These are phyloP conservation scores for Euphrasia arctica DNA, from an alignment of 305 asterid species.

Conservation along the genomic window DNA sequence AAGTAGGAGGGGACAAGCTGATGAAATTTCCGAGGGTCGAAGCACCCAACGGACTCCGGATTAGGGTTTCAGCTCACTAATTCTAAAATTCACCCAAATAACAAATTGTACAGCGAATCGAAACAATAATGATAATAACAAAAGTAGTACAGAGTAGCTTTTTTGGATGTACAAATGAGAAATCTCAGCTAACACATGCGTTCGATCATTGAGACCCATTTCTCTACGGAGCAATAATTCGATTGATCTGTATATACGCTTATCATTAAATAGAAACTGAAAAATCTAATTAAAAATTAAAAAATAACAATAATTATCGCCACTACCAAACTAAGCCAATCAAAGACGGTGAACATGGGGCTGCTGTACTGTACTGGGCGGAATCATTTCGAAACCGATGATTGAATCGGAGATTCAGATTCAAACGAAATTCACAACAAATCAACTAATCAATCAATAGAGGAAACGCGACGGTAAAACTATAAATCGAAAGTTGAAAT, in stretches of 20 bases:
- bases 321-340: slow-evolving; percentile 19
- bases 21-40: slow-evolving; percentile 88
- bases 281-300: neutral
- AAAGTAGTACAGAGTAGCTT: slow-evolving; percentile 26
- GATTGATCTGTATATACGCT: slow-evolving; percentile 14
- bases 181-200: slow-evolving; percentile 35
- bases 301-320: slow-evolving; percentile 7
- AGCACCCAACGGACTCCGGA: slow-evolving; percentile 84
- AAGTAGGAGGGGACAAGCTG: slow-evolving; percentile 79
- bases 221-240: slow-evolving; percentile 28
- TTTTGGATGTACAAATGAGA: slow-evolving; percentile 33
- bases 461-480: neutral
- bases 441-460: neutral
- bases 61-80: slow-evolving; percentile 68
- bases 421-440: neutral
- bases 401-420: neutral
- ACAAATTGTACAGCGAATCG: slow-evolving; percentile 29
- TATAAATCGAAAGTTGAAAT: neutral
- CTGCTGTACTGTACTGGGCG: slow-evolving; percentile 1
- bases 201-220: slow-evolving; percentile 29
- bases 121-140: slow-evolving; percentile 20
- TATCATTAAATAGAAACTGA: neutral
- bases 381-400: neutral
- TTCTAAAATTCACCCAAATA: slow-evolving; percentile 11
- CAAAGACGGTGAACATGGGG: slow-evolving; percentile 3